phyloP scores from a whole-genome alignment of 441 rosid genomes.

The Monsonia emarginata region DNA sequence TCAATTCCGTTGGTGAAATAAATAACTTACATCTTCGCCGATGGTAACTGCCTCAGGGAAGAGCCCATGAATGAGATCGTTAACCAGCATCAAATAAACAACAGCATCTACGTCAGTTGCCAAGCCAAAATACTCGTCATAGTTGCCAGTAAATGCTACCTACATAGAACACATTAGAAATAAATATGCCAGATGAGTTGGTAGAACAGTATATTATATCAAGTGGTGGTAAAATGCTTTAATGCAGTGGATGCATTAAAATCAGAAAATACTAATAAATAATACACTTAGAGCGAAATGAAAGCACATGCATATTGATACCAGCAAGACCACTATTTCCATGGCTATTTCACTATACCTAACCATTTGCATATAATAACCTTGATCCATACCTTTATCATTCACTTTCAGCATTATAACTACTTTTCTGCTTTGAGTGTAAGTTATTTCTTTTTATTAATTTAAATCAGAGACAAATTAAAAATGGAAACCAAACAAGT shows the following conservation, averaged over 20 bases:
- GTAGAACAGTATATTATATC: not conserved
- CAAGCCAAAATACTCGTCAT: conserved; percentile 81
- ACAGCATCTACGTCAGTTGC: conserved; percentile 91
- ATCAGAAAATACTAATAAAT: not conserved
- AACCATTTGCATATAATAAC: not conserved
- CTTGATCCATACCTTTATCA: not conserved
- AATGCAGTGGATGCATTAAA: not conserved
- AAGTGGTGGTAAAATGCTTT: not conserved
- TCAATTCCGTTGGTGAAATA: not conserved
- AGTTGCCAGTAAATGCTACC: conserved; percentile 86
- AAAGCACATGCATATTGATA: conserved; percentile 4
- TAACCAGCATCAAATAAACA: conserved; percentile 86
- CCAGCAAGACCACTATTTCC: not conserved
- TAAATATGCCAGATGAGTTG: conserved; percentile 6
- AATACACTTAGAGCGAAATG: not conserved
- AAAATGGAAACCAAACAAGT: not conserved
- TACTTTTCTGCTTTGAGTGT: not conserved
- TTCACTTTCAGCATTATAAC: not conserved
- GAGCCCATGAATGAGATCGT: conserved; percentile 87
- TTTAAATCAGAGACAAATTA: not conserved
- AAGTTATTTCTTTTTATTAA: not conserved
- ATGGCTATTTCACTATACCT: not conserved
- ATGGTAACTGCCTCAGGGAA: conserved; percentile 78
- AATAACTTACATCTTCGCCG: conserved; percentile 88
- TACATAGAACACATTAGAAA: conserved; percentile 23